A percentile compares a stretch with the other conserved stretches of the same genome.
phyloP scores from a whole-genome alignment of 2,329 filamentous ascomycete genomes.

The Phyllosticta citribraziliensis region DNA sequence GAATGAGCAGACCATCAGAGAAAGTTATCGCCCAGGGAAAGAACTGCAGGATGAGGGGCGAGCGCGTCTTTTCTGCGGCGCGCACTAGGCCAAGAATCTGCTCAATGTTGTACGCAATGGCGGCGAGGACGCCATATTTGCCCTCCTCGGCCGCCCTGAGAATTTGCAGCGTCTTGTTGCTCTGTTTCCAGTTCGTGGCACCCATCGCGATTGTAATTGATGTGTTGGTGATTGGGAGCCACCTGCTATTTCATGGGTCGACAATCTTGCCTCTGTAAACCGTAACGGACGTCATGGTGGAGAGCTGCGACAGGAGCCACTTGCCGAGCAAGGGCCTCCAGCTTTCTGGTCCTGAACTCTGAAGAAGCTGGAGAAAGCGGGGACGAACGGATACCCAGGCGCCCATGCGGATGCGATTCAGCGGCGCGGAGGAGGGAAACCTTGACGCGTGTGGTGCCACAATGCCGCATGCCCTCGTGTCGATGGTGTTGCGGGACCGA shows the following conservation, averaged over 20 bases:
- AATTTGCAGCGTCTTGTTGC: slow-evolving; percentile 33
- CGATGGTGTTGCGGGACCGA: background rate
- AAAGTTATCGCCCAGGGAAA: slow-evolving; percentile 59
- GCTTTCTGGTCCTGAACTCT: background rate
- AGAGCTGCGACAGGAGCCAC: background rate
- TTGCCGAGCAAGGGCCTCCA: background rate
- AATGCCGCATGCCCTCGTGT: background rate
- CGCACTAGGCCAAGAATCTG: slow-evolving; percentile 25
- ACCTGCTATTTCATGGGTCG: background rate
- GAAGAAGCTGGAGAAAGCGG: background rate
- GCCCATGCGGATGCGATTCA: background rate
- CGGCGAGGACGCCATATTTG: slow-evolving; percentile 49
- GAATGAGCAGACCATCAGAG: slow-evolving; percentile 41
- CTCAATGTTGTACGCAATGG: slow-evolving; percentile 29
- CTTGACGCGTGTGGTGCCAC: background rate
- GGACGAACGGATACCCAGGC: background rate
- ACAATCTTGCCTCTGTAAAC: background rate
- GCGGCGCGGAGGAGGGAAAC: background rate
- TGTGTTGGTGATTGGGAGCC: background rate
- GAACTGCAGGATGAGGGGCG: slow-evolving; percentile 27
- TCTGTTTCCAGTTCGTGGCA: background rate
- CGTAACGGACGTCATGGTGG: background rate
- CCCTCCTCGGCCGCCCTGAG: slow-evolving; percentile 46
- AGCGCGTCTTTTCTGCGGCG: slow-evolving; percentile 25
- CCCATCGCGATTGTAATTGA: background rate